A percentile compares a stretch with the other conserved stretches of the same genome.
Conservation (phyloP, 768 basidiomycete genomes). For the Baorangia bicolor region DNA sequence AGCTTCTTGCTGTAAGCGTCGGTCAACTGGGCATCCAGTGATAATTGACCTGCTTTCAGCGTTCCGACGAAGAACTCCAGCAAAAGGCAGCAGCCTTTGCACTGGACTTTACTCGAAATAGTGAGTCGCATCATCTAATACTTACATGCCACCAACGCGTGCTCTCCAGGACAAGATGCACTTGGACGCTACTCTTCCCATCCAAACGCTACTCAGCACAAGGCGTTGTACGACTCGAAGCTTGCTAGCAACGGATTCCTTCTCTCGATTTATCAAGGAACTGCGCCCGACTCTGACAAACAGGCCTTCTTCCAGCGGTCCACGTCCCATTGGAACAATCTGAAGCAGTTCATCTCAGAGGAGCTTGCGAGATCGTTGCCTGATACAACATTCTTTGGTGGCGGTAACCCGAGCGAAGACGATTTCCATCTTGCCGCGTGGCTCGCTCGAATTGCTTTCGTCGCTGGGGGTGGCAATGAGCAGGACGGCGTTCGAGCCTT, state of each 20-base stretch:
- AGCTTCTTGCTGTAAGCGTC: constrained; percentile 38
- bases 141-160: not conserved
- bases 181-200: constrained; percentile 38
- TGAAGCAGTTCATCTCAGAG: constrained; percentile 38
- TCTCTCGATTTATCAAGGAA: constrained; percentile 42
- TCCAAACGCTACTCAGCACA: constrained; percentile 36
- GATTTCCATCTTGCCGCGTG: constrained; percentile 56
- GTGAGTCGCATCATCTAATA: constrained; percentile 33
- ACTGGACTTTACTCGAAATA: constrained; percentile 36
- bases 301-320: constrained; percentile 41
- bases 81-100: constrained; percentile 35
- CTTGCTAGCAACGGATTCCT: constrained; percentile 39
- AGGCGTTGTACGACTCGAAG: constrained; percentile 46
- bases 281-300: constrained; percentile 35
- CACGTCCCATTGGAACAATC: constrained; percentile 36
- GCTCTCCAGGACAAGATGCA: constrained; percentile 40
- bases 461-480: constrained; percentile 37
- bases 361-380: constrained; percentile 43
- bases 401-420: constrained; percentile 47
- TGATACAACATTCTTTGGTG: constrained; percentile 46
- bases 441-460: constrained; percentile 46
- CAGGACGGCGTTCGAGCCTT: constrained; percentile 39
- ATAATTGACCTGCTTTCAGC: constrained; percentile 25
- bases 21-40: not conserved
- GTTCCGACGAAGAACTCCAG: constrained; percentile 47